Evolutionary conservation across 495 filamentous ascomycete genomes (phyloP), one percentile per base, ranked within the genome.

Genomic region (Daldinia bambusicola): DNA sequence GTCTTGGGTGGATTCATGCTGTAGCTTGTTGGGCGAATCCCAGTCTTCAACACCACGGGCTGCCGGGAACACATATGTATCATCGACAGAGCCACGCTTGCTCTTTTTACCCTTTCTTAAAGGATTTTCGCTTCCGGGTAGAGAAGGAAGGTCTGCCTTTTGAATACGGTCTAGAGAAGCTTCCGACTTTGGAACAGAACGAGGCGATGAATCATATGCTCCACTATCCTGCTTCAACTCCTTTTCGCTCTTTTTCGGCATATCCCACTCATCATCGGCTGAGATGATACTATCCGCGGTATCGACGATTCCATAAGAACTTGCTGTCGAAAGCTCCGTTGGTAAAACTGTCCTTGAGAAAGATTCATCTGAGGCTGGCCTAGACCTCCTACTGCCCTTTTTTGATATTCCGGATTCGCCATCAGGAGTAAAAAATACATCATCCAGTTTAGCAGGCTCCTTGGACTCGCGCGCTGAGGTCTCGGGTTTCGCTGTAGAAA

Each of bases 201-300:
- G 48, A 3, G 61, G 65, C 34, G 61, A 57, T 18, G 61, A 66
- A 63, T 72, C 72, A 53, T 71, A 78, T 12, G 71, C 61, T 12
- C 61, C 72, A 63, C 43, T 71, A 34, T 76, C 70, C 48, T 65
- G 71, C 56, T 71, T 80, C 6, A 74, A 78, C n/a, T 72, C 76
- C 40, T 66, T 74, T 50, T 74, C 77, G 16, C 63, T 68, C 56
- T 74, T 76, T 22, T 65, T 75, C n/a, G 76, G 72, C 12, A 77
- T 74, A 32, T 74, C 75, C 63, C 62, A 74, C 12, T 79, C 77
- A 38, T 81, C 76, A 9, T 79, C 75, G 10, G 61, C 53, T n/a
- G 62, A 32, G 26, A 63, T 53, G 8, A 55, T 13, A 37, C 73
- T 71, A 26, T 79, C 77, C 43, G 18, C 18, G n/a, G 67, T 20